Percentiles rank a stretch among this genome's conserved stretches.
These are phyloP conservation scores for Phytophthora ohioensis DNA, from an alignment of 352 stramenopile species.

Conservation along the genomic window DNA sequence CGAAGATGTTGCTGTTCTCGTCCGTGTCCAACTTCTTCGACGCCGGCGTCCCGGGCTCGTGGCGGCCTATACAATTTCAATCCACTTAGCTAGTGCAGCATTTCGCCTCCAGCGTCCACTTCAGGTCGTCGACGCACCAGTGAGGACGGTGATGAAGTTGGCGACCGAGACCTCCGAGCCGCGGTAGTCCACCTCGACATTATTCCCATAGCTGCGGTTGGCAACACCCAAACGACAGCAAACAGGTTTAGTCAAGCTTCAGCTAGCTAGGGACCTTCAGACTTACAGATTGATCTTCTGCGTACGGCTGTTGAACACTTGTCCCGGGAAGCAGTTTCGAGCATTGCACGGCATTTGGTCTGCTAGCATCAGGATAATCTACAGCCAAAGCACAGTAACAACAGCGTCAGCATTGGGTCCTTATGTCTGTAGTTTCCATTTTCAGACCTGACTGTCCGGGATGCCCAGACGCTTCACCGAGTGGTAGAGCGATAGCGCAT, in stretches of 20 bases:
- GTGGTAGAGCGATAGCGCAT: conserved; percentile 95
- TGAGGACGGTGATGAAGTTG: conserved; percentile 96
- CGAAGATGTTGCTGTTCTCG: conserved; percentile 91
- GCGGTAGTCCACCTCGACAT: conserved; percentile 95
- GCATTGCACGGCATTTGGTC: conserved; percentile 96
- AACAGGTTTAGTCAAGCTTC: neutral
- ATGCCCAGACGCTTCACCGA: conserved; percentile 94
- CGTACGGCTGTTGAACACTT: conserved; percentile 92
- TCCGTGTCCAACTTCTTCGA: conserved; percentile 92
- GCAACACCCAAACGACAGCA: neutral
- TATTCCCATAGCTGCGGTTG: conserved; percentile 79
- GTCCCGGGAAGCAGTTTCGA: conserved; percentile 90
- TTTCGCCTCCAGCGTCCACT: neutral
- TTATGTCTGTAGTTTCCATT: neutral
- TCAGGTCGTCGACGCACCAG: conserved; percentile 46
- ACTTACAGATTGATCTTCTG: conserved; percentile 89
- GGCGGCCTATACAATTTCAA: conserved; percentile 61
- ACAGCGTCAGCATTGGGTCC: neutral
- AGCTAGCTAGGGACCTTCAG: neutral
- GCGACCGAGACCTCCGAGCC: conserved; percentile 97
- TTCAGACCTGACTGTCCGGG: conserved; percentile 90
- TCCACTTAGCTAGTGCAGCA: neutral
- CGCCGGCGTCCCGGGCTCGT: conserved; percentile 87
- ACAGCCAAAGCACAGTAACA: neutral
- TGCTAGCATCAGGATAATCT: conserved; percentile 97